Evolutionary conservation across 2,329 filamentous ascomycete species (phyloP).

Genomic region (Curvularia hawaiiensis): DNA sequence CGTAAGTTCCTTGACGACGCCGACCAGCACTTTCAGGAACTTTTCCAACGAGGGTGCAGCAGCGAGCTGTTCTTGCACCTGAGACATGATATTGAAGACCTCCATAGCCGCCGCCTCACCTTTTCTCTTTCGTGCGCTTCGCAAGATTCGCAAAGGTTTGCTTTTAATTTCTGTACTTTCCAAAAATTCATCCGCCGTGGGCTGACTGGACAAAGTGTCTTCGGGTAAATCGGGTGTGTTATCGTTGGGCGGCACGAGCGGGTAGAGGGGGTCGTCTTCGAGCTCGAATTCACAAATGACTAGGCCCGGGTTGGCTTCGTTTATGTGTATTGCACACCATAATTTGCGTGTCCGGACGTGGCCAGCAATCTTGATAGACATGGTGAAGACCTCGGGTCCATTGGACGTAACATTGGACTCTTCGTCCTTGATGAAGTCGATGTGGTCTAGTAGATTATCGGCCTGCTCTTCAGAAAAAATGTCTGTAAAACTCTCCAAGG

Average conservation of each 20-base stretch:
- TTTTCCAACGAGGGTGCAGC: conserved; percentile 71
- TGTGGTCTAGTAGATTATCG: conserved; percentile 82
- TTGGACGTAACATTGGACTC: conserved; percentile 75
- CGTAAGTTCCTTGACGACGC: conserved; percentile 86
- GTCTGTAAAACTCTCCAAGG: conserved; percentile 76
- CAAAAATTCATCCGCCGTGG: conserved; percentile 73
- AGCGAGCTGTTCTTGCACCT: conserved; percentile 85
- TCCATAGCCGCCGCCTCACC: conserved; percentile 86
- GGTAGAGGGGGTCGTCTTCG: conserved; percentile 74
- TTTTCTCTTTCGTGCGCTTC: conserved; percentile 74
- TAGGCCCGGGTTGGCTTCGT: conserved; percentile 65
- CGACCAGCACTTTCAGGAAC: conserved; percentile 81
- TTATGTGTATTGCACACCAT: conserved; percentile 87
- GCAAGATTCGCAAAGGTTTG: conserved; percentile 76
- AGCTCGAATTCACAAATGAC: conserved; percentile 89
- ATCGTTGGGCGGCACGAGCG: conserved; percentile 66
- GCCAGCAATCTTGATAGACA: conserved; percentile 67
- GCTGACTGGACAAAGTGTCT: conserved; percentile 74
- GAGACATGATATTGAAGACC: conserved; percentile 89
- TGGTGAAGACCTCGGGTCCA: conserved; percentile 84
- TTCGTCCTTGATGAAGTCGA: conserved; percentile 86
- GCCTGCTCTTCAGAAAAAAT: conserved; percentile 83
- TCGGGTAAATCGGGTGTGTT: conserved; percentile 67
- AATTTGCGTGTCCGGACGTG: conserved; percentile 66
- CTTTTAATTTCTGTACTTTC: conserved; percentile 78